Evolutionary conservation across 331 rosid genomes (phyloP), one percentile per base, ranked within the genome.

Genomic region (Quercus tomentella): DNA sequence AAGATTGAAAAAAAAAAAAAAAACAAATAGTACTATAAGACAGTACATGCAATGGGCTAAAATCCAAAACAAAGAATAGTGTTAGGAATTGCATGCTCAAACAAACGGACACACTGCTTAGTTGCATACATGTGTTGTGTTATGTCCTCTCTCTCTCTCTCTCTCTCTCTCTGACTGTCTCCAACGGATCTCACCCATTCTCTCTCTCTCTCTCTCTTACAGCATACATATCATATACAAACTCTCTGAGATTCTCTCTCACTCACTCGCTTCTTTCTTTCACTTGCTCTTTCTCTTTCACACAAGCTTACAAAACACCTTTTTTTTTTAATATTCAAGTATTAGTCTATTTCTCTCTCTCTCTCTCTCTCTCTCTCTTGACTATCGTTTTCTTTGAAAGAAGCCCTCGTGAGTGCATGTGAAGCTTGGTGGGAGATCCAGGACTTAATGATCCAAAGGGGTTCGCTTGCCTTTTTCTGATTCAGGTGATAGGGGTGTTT

Each of bases 351-450:
- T 73, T 56, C n/a, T 82, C 68, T 54, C 68, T 60, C 72, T 83
- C 84, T 75, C 72, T 83, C 84, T 75, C 49, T 71, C 72, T 74
- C 74, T 49, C 15, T 11, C 72, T 79, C 58, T 77, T 77, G 63
- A 76, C 86, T 78, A 82, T 87, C 85, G 78, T 77, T 89, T 84
- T 90, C 85, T 79, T 54, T 52, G 25, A 75, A 82, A 78, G 80
- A 73, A 54, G 51, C 49, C 30, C 88, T 80, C 87, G 90, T 90
- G 97, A 88, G 82, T 84, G 85, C 97, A 92, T 87, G 97, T 84
- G 91, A 90, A 87, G 80, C 87, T 88, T 56, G 89, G 74, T 74
- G 76, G 72, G 87, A 83, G 97, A 92, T 92, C 97, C 84, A 83
- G 63, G 70, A 16, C 45, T 88, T 84, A 75, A 86, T 89, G 84